Evolutionary conservation across 805 yeast species (phyloP).

Genomic region (Candida vaughaniae): DNA sequence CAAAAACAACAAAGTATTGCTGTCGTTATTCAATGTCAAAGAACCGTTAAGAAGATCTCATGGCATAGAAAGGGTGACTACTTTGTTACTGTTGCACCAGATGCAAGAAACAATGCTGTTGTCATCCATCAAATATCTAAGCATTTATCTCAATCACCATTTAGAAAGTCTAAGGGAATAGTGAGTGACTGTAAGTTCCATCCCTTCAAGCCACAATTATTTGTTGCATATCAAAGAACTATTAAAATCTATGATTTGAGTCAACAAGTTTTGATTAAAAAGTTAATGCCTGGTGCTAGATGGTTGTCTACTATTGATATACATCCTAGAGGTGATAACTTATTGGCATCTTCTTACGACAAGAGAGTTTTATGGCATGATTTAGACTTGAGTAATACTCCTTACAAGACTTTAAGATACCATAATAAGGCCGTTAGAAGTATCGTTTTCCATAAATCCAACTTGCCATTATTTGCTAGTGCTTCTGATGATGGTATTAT

Average conservation of each 20-base stretch:
- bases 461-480: slow-evolving; percentile 86
- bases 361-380: slow-evolving; percentile 98
- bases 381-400: slow-evolving; percentile 81
- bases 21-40: slow-evolving; percentile 64
- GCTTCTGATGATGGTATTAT: slow-evolving; percentile 93
- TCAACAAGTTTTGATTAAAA: slow-evolving; percentile 79
- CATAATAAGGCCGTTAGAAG: slow-evolving; percentile 93
- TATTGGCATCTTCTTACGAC: slow-evolving; percentile 89
- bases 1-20: slow-evolving; percentile 65
- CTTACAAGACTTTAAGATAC: slow-evolving; percentile 92
- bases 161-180: slow-evolving; percentile 88
- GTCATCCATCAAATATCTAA: slow-evolving; percentile 92
- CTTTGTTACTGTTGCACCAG: slow-evolving; percentile 95
- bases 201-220: slow-evolving; percentile 90
- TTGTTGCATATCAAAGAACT: slow-evolving; percentile 92
- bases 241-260: slow-evolving; percentile 88
- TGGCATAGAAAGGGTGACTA: slow-evolving; percentile 99
- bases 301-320: slow-evolving; percentile 90
- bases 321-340: slow-evolving; percentile 95
- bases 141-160: slow-evolving; percentile 94
- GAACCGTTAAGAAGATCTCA: slow-evolving; percentile 72
- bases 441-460: slow-evolving; percentile 81
- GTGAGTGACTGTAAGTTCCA: slow-evolving; percentile 96
- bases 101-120: slow-evolving; percentile 82
- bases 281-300: slow-evolving; percentile 91